These are phyloP conservation scores for Trichopus zeylanicus DNA, from an alignment of 116 monocot species.

Conservation along the genomic window DNA sequence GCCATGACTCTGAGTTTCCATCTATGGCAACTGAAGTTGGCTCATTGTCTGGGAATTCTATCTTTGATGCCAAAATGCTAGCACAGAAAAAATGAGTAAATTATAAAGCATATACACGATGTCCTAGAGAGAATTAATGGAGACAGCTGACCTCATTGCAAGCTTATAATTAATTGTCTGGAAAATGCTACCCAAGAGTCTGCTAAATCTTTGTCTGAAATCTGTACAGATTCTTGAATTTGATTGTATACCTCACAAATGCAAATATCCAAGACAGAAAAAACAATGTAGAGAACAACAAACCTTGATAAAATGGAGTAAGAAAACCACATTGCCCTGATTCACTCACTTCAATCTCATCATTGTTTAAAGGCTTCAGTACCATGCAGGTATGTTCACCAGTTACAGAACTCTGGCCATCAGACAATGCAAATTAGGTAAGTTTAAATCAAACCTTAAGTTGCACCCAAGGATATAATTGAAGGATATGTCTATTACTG, in stretches of 20 bases:
- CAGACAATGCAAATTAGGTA: neutral
- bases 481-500: constrained; percentile 31
- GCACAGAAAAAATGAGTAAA: constrained; percentile 11
- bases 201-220: constrained; percentile 71
- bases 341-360: constrained; percentile 52
- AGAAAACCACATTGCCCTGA: constrained; percentile 60
- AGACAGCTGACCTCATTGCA: constrained; percentile 62
- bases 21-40: constrained; percentile 8
- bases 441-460: neutral
- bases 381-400: constrained; percentile 95
- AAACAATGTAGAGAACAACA: neutral
- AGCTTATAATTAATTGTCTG: constrained; percentile 66
- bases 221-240: constrained; percentile 35
- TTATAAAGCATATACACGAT: neutral
- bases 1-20: constrained; percentile 11
- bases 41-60: constrained; percentile 48
- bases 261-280: neutral
- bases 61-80: constrained; percentile 76
- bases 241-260: neutral
- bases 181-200: constrained; percentile 54
- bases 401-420: constrained; percentile 76
- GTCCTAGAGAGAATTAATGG: neutral
- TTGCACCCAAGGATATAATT: neutral
- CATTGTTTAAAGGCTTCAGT: constrained; percentile 70
- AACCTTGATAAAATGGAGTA: constrained; percentile 81